Evolutionary conservation across 805 yeast genomes (phyloP), one percentile per base, ranked within the genome.

Genomic region (Kregervanrija delftensis): DNA sequence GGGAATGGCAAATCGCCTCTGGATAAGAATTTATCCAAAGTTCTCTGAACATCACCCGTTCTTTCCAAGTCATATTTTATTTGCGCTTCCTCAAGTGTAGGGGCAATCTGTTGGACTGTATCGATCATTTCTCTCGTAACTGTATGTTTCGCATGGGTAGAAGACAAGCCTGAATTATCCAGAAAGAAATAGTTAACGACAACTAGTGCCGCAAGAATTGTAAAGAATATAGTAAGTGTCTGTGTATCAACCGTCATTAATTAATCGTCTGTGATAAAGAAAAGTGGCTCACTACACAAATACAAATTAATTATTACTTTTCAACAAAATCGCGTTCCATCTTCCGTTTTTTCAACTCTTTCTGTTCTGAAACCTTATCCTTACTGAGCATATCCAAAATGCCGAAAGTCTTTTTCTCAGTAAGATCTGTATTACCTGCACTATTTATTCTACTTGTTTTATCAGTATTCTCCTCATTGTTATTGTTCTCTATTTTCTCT

Each of bases 81-180:
- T 58, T 86, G 95, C 8, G 76, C 85, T 4, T 65, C 73, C 1
- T 85, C 71, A 31, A 86, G 66, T 15, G 71, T 69, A 4, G 97
- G 96, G 0, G 89, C 96, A 44, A 91, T 70, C 36, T 88, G 79
- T 53, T 80, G 85, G 2, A 91, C 96, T 0, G 86, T 81, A 50
- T 84, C 93, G 37, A 91, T 72, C 98, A 91, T 91, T 46, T 76
- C 77, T 5, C 68, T 69, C 3, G 83, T 79, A 16, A 83, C 49
- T 11, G 44, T 31, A 35, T 39, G 34, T 8, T 12, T 32, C 33
- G 39, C 22, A 8, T 30, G 30, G 16, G 40, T 44, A 10, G 35
- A 13, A 5, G 28, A 9, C 9, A 11, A 32, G 12, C 8, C 22
- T 30, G 14, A 28, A n/a, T 44, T 48, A 9, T 47, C 78, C 32